Conservation (phyloP, 2,329 filamentous ascomycete genomes). For the Didymella exigua region DNA sequence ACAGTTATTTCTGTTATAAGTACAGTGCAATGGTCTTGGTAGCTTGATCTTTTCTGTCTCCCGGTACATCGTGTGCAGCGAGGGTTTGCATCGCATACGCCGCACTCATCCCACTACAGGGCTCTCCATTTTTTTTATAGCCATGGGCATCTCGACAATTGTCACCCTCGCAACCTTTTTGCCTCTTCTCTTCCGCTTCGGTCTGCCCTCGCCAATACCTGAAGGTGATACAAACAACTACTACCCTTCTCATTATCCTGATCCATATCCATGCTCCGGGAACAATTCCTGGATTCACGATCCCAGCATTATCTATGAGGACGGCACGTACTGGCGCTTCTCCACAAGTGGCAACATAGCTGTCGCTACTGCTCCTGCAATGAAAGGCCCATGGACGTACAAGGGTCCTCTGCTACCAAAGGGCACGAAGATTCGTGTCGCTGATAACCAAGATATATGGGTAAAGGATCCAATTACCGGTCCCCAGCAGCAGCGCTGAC, state of each 20-base stretch:
- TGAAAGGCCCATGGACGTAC: constrained; percentile 56
- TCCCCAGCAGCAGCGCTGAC: background rate
- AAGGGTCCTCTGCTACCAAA: constrained; percentile 51
- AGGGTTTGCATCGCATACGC: background rate
- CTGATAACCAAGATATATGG: constrained; percentile 55
- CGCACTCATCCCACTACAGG: background rate
- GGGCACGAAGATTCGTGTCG: constrained; percentile 51
- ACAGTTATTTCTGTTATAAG: background rate
- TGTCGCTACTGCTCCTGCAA: constrained; percentile 51
- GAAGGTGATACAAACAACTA: background rate
- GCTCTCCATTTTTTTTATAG: constrained; percentile 7
- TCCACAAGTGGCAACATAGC: constrained; percentile 56
- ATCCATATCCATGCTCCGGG: constrained; percentile 48
- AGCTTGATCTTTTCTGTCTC: background rate
- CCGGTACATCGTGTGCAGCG: background rate
- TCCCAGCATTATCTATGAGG: constrained; percentile 52
- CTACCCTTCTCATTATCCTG: constrained; percentile 21
- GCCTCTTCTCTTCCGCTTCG: constrained; percentile 16
- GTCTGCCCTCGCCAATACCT: background rate
- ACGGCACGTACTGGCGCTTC: constrained; percentile 57
- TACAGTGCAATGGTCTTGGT: background rate
- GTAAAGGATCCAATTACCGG: constrained; percentile 30
- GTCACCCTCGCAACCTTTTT: constrained; percentile 22
- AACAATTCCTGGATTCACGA: constrained; percentile 53
- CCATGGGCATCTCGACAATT: constrained; percentile 16